These are phyloP conservation scores for Penicillium soppii DNA, from an alignment of 495 filamentous ascomycete genomes.

Conservation along the genomic window DNA sequence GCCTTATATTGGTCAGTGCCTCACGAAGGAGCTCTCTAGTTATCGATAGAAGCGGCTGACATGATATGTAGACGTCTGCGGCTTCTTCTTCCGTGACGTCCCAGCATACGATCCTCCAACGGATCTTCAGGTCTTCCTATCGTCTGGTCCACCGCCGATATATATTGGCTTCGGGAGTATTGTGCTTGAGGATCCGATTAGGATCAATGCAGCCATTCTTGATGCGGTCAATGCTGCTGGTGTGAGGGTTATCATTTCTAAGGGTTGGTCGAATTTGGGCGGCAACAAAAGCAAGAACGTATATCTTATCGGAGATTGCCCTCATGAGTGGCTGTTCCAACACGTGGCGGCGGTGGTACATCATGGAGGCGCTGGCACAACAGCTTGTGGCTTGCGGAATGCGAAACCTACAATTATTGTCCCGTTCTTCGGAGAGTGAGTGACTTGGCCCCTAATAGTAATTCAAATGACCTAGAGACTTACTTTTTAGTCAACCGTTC, in stretches of 20 bases:
- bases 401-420: slow-evolving; percentile 56
- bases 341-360: slow-evolving; percentile 58
- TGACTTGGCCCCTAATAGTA: neutral
- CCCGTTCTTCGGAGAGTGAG: slow-evolving; percentile 62
- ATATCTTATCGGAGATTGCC: slow-evolving; percentile 41
- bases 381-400: slow-evolving; percentile 53
- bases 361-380: slow-evolving; percentile 63
- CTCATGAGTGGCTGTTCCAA: slow-evolving; percentile 65
- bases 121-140: slow-evolving; percentile 48
- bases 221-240: slow-evolving; percentile 46
- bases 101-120: slow-evolving; percentile 45
- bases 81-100: slow-evolving; percentile 55
- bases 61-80: slow-evolving; percentile 40
- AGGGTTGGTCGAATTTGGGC: slow-evolving; percentile 57
- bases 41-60: no score
- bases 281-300: slow-evolving; percentile 3
- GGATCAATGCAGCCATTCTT: slow-evolving; percentile 48
- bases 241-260: slow-evolving; percentile 57
- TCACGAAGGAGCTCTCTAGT: no score
- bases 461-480: neutral
- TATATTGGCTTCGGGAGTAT: slow-evolving; percentile 68
- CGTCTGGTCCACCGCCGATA: slow-evolving; percentile 49
- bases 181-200: slow-evolving; percentile 54
- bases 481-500: slow-evolving; percentile 60
- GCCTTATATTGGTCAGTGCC: no score